A percentile compares a stretch with the other conserved stretches of the same genome.
These are phyloP conservation scores for Colletotrichum sp. DNA, from an alignment of 2,329 filamentous ascomycete species.

Conservation along the genomic window DNA sequence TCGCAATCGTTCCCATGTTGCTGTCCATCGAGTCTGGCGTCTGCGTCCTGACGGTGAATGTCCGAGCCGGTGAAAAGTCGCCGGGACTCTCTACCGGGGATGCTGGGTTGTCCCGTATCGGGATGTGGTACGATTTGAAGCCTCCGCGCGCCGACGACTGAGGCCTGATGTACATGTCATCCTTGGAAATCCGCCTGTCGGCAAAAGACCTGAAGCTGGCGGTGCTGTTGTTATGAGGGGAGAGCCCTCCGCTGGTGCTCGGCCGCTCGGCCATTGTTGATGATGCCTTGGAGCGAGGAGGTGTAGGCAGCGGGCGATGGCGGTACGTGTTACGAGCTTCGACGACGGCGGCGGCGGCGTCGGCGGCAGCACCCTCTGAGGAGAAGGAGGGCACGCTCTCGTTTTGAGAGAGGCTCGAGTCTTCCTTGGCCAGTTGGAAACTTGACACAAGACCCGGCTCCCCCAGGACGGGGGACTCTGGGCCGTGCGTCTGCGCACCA, in stretches of 20 bases:
- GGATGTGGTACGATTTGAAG: constrained; percentile 44
- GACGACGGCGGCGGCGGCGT: constrained; percentile 31
- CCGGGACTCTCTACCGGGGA: constrained; percentile 47
- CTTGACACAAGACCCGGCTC: constrained; percentile 39
- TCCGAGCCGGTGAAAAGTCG: constrained; percentile 32
- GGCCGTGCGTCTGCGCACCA: constrained; percentile 25
- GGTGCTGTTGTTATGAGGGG: constrained; percentile 26
- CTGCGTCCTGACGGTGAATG: constrained; percentile 41
- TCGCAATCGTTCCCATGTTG: constrained; percentile 49
- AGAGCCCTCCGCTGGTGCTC: constrained; percentile 44
- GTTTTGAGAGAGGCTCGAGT: constrained; percentile 34
- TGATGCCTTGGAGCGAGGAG: constrained; percentile 20
- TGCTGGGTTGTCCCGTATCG: constrained; percentile 44
- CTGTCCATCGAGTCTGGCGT: constrained; percentile 49
- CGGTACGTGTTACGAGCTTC: constrained; percentile 25
- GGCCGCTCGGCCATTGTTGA: constrained; percentile 39
- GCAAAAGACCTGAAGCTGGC: constrained; percentile 30
- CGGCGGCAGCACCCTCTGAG: constrained; percentile 31
- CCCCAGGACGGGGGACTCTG: constrained; percentile 23
- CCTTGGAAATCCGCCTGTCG: constrained; percentile 51
- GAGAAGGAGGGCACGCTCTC: constrained; percentile 29
- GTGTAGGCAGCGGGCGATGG: constrained; percentile 24
- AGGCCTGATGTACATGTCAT: constrained; percentile 41
- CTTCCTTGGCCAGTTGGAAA: constrained; percentile 35
- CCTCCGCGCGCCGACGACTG: constrained; percentile 34